Base-by-base conservation (phyloP, 208 protist genomes). In the Phytomonas francai region DNA sequence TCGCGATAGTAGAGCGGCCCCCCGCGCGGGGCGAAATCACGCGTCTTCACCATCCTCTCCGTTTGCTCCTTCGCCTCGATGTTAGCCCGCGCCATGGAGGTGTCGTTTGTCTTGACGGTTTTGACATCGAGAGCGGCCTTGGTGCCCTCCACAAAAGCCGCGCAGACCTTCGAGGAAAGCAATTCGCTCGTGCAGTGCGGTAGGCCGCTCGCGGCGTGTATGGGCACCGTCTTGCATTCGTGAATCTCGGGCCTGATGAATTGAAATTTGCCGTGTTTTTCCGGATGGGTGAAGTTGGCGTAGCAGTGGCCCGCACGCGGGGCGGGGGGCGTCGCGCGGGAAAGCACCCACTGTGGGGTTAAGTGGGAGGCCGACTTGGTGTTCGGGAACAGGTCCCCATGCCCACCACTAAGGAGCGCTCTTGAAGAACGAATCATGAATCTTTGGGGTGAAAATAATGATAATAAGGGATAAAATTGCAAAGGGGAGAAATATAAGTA, bases 381-480 rank as follows among this genome's bases (percentile, higher is more conserved):
- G 5, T 84, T 95, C 2, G 89, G 89, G 67, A 95, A 92, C 36
- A 92, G 67, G 19, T 92, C 85, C 22, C 87, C 89, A 30, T 89
- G 83, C 51, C 80, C 78, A 59, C 85, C 84, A 62, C 83, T 82
- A 5, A 80, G 77, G 14, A 68, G 56, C 0, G 71, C 27, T 27
- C 67, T 66, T 59, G 58, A 77, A 33, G 65, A 84, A 68, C 77
- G 75, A 16, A 73, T 67, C 56, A 84, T 73, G 22, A 75, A 83
- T 30, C 25, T 30, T 36, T 42, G 19, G 65, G 51, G 68, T 4
- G 31, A 42, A 59, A 72, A 67, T 33, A 19, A 72, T 65, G 6
- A 75, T 70, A 56, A 59, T 19, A 69, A 70, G 16, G 54, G 12
- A 32, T 6, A 56, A 32, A 62, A 59, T 56, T 27, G 57, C 71